These are phyloP conservation scores for Cryoendolithus antarcticus DNA, from an alignment of 2,329 filamentous ascomycete genomes.

Conservation along the genomic window DNA sequence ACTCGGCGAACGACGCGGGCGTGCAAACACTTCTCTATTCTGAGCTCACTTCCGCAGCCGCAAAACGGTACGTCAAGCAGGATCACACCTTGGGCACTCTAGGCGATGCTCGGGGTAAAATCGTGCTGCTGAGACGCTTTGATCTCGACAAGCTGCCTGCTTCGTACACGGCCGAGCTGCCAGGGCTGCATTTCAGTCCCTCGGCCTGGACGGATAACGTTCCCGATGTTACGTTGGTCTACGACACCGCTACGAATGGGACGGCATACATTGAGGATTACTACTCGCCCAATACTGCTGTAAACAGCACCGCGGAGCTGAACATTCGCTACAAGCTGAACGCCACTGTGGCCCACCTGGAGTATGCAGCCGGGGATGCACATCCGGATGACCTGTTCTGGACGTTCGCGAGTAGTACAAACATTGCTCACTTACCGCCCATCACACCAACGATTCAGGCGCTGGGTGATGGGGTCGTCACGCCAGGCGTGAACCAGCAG, in stretches of 20 bases:
- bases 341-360: slow-evolving; percentile 29
- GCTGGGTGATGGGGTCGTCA: slow-evolving; percentile 27
- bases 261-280: slow-evolving; percentile 40
- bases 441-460: slow-evolving; percentile 36
- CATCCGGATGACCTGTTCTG: slow-evolving; percentile 33
- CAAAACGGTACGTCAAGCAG: slow-evolving; percentile 30
- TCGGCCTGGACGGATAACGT: slow-evolving; percentile 33
- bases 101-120: slow-evolving; percentile 26
- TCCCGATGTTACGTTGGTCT: slow-evolving; percentile 29
- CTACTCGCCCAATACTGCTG: slow-evolving; percentile 28
- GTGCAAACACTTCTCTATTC: slow-evolving; percentile 29
- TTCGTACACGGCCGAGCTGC: slow-evolving; percentile 26
- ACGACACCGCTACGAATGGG: slow-evolving; percentile 24
- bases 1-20: slow-evolving; percentile 23
- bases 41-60: slow-evolving; percentile 27
- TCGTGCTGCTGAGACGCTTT: slow-evolving; percentile 35
- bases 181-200: slow-evolving; percentile 37
- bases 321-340: slow-evolving; percentile 36
- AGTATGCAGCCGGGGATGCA: slow-evolving; percentile 22
- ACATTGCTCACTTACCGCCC: slow-evolving; percentile 26
- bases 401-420: slow-evolving; percentile 35
- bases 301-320: slow-evolving; percentile 20
- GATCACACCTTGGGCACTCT: slow-evolving; percentile 24
- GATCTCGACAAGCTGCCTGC: slow-evolving; percentile 28
- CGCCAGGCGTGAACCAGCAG: slow-evolving; percentile 36